Evolutionary conservation across 257 asterid genomes (phyloP).

Genomic region (Linderniella brevidens): DNA sequence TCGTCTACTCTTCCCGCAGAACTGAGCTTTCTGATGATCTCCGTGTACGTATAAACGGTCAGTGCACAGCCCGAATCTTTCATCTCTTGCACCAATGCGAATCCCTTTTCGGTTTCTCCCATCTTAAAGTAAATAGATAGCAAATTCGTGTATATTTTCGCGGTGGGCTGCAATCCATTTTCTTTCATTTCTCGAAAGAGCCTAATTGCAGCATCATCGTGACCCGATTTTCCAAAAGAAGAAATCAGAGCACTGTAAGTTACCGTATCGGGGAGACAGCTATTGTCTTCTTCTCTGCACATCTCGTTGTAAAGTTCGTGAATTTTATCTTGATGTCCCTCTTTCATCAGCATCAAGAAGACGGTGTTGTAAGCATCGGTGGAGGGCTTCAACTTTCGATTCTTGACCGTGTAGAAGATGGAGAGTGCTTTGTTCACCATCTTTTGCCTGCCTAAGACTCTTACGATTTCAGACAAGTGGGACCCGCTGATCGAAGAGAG

Average conservation of each 20-base stretch:
- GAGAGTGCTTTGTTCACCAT: constrained; percentile 70
- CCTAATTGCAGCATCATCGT: constrained; percentile 49
- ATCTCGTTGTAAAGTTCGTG: constrained; percentile 75
- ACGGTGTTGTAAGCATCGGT: constrained; percentile 67
- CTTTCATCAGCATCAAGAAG: constrained; percentile 77
- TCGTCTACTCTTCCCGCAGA: constrained; percentile 61
- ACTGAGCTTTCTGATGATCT: constrained; percentile 67
- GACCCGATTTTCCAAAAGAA: constrained; percentile 46
- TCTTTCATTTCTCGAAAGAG: constrained; percentile 82
- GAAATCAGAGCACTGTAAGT: constrained; percentile 73
- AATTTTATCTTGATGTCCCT: constrained; percentile 69
- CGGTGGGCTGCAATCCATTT: constrained; percentile 57
- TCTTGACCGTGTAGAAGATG: constrained; percentile 57
- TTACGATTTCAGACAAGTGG: constrained; percentile 50
- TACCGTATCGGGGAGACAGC: constrained; percentile 63
- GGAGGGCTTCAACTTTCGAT: constrained; percentile 64
- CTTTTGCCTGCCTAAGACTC: constrained; percentile 50
- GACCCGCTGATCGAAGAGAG: constrained; percentile 37
- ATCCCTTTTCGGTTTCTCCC: constrained; percentile 45
- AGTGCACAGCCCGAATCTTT: constrained; percentile 41
- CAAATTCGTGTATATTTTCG: constrained; percentile 66
- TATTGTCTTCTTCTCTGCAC: constrained; percentile 49
- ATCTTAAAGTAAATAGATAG: constrained; percentile 42
- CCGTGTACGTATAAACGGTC: constrained; percentile 76
- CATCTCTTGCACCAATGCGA: constrained; percentile 60